Evolutionary conservation across 768 basidiomycete genomes (phyloP).

Genomic region (Calocera viscosa): DNA sequence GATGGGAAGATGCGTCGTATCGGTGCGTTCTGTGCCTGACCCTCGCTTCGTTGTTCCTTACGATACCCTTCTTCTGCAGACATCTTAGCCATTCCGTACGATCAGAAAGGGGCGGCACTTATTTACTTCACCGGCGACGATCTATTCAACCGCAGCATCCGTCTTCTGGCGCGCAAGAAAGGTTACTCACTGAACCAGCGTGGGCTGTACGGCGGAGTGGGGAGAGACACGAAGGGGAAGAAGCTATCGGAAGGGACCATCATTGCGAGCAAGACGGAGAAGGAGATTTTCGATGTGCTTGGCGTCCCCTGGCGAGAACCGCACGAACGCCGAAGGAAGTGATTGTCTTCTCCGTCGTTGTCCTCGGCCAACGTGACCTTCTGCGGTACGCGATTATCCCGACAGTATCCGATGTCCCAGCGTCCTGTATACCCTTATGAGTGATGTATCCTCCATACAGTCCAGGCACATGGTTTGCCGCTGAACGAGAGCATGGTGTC

Average conservation of each 20-base stretch:
- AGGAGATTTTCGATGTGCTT: conserved; percentile 71
- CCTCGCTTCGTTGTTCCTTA: not conserved
- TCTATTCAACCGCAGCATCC: conserved; percentile 88
- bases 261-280: conserved; percentile 71
- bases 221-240: conserved; percentile 51
- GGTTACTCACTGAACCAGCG: conserved; percentile 82
- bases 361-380: not conserved
- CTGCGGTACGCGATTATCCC: not conserved
- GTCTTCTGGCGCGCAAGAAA: conserved; percentile 65
- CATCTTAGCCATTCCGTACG: conserved; percentile 71
- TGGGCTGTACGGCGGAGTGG: conserved; percentile 60
- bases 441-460: not conserved
- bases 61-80: conserved; percentile 33
- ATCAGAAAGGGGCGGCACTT: conserved; percentile 65
- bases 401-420: not conserved
- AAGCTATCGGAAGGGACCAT: conserved; percentile 56
- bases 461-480: not conserved
- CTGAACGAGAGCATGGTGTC: not conserved
- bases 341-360: not conserved
- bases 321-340: conserved; percentile 39
- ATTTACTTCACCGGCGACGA: conserved; percentile 95
- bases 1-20: conserved; percentile 53
- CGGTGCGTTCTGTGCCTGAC: conserved; percentile 25
- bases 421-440: not conserved
- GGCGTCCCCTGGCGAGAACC: conserved; percentile 75